Conservation (phyloP, 2,329 filamentous ascomycete genomes). For the Blumeriella jaapii region DNA sequence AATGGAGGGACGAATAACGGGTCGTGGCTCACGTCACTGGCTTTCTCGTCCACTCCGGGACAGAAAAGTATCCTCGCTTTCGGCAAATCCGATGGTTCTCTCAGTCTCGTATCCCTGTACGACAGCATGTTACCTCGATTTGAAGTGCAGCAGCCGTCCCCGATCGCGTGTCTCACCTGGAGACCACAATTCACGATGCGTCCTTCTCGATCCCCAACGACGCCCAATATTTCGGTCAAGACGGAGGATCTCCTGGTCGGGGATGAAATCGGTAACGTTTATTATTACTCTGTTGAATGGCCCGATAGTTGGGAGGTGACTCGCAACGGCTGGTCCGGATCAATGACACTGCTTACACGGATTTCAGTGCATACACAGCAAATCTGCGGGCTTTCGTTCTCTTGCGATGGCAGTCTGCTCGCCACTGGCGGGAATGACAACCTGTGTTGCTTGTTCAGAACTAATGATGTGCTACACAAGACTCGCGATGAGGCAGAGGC, state of each 20-base stretch:
- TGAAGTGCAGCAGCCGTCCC: constrained; percentile 56
- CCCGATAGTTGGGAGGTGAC: constrained; percentile 49
- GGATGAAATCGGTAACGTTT: constrained; percentile 71
- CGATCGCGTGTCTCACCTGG: constrained; percentile 74
- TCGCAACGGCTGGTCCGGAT: constrained; percentile 60
- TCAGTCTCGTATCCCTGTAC: constrained; percentile 68
- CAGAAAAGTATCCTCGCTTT: constrained; percentile 72
- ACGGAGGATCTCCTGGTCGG: constrained; percentile 82
- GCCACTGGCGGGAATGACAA: constrained; percentile 93
- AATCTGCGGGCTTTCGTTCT: constrained; percentile 89
- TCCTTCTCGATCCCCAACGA: constrained; percentile 37
- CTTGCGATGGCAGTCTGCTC: constrained; percentile 61
- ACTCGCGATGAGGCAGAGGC: constrained; percentile 7
- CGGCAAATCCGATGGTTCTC: constrained; percentile 64
- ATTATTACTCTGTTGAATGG: constrained; percentile 90
- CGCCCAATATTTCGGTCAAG: constrained; percentile 38
- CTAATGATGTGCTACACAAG: constrained; percentile 15
- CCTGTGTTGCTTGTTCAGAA: constrained; percentile 67
- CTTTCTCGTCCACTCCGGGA: constrained; percentile 74
- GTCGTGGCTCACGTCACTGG: constrained; percentile 67
- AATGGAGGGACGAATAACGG: constrained; percentile 37
- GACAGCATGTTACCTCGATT: constrained; percentile 60
- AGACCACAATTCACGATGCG: constrained; percentile 49
- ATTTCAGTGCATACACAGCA: constrained; percentile 77
- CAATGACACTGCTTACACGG: constrained; percentile 64